Base-by-base conservation (phyloP, 192 early-diverging fungal genomes). In the Podila minutissima region DNA sequence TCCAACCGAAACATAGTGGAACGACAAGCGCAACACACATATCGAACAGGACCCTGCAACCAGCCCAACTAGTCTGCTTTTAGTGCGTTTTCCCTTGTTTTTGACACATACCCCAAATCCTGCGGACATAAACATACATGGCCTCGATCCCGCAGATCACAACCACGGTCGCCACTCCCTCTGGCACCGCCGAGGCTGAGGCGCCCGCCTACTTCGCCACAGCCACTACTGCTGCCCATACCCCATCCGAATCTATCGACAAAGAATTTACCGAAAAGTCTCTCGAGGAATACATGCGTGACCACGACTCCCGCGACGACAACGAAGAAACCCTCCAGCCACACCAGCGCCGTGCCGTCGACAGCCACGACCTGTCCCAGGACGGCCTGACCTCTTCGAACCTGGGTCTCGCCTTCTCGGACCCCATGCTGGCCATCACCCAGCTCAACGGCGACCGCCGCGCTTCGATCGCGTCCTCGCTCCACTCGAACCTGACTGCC, bases 341-440 rank as follows among this genome's bases (percentile, higher is more conserved):
- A 6, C 31, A 72, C 17, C 77, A 73, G 62, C 66, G 71, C 22
- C 77, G 77, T 11, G 77, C 77, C 2, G 24, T 81, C 22, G 77
- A 81, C 55, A 64, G 69, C 4, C 66, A 73, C 12, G 71, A 72
- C 17, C 5, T 28, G 9, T 55, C 50, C 4, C 68, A 72, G 5
- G 62, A 73, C 38, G 62, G 26, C 15, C 55, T 69, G 10, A 62
- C 66, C 32, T 35, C 71, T 0, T 46, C 70, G 22, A 73, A 66
- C 15, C 66, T 81, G 8, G 33, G 67, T 1, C 66, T 81, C 28
- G 77, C 77, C 28, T 73, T 81, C 58, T 81, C 77, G 48, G 71
- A 81, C 58, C 77, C 77, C 38, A 81, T 72, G 77, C 28, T 81
- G 58, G 77, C 77, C 4, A 81, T 81, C 62, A 65, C 77, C 2